Evolutionary conservation across 305 asterid genomes (phyloP).

Genomic region (Striga hermonthica): DNA sequence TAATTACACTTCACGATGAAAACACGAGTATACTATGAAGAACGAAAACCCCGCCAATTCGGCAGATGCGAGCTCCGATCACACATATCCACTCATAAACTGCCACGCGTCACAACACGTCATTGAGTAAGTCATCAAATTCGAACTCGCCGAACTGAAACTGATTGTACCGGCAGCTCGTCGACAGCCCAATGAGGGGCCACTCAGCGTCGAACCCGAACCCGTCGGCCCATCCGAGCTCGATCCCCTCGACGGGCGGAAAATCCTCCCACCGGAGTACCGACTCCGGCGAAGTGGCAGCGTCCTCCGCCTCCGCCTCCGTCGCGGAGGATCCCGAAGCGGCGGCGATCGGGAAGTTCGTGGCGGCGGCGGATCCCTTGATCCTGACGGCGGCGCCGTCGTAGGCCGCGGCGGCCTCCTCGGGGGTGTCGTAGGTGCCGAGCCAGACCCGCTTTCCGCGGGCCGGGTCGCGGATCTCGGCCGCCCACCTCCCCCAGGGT

Average conservation of each 20-base stretch:
- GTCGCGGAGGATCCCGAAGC: background rate
- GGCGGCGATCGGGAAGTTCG: background rate
- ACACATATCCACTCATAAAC: too few relatives aligned
- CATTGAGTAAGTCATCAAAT: background rate
- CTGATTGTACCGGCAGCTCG: background rate
- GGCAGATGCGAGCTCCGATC: too few relatives aligned
- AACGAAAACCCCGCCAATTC: too few relatives aligned
- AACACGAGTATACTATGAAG: too few relatives aligned
- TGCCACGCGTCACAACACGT: background rate
- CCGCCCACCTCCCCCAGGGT: conserved; percentile 3
- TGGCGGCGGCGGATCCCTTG: background rate
- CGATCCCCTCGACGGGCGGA: background rate
- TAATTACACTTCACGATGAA: too few relatives aligned
- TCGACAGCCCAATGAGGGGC: background rate
- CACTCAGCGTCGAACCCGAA: background rate
- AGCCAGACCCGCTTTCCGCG: conserved; percentile 9
- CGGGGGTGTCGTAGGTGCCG: background rate
- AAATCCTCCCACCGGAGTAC: background rate
- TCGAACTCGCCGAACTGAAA: background rate
- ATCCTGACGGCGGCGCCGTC: background rate
- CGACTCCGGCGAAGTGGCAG: background rate
- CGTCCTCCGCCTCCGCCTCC: background rate
- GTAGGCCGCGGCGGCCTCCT: background rate
- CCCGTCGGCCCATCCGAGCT: background rate
- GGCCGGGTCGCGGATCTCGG: conserved; percentile 4